A percentile compares a stretch with the other conserved stretches of the same genome.
Evolutionary conservation across 2,329 filamentous ascomycete species (phyloP).

Genomic region (Hysterium pulicare): DNA sequence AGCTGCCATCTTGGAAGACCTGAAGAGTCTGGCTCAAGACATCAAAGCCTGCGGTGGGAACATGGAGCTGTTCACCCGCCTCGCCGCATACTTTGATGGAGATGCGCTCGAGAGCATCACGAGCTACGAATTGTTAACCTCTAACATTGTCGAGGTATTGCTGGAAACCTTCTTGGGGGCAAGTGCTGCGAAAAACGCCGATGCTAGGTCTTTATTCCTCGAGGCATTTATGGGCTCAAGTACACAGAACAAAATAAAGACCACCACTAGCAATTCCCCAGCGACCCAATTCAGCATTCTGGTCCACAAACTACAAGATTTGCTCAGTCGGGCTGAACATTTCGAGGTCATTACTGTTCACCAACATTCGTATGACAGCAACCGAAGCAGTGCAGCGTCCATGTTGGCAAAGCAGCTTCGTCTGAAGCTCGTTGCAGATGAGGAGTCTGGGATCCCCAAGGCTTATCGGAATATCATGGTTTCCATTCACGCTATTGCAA

Average conservation of each 20-base stretch:
- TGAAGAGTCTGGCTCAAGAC: slow-evolving; percentile 68
- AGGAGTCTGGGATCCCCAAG: slow-evolving; percentile 83
- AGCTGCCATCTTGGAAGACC: slow-evolving; percentile 65
- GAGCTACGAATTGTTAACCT: slow-evolving; percentile 88
- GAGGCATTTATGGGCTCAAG: slow-evolving; percentile 85
- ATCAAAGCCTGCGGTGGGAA: slow-evolving; percentile 59
- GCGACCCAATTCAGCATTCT: slow-evolving; percentile 85
- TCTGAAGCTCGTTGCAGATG: slow-evolving; percentile 82
- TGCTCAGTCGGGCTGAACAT: slow-evolving; percentile 93
- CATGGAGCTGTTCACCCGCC: slow-evolving; percentile 64
- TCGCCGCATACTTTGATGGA: slow-evolving; percentile 82
- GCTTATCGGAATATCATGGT: slow-evolving; percentile 95
- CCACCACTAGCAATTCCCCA: slow-evolving; percentile 64
- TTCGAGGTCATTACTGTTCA: slow-evolving; percentile 97
- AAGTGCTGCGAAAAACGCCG: slow-evolving; percentile 50
- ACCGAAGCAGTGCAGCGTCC: slow-evolving; percentile 83
- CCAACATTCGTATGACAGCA: slow-evolving; percentile 85
- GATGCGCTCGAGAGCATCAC: slow-evolving; percentile 91
- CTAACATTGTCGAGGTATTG: slow-evolving; percentile 80
- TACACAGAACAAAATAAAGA: slow-evolving; percentile 59
- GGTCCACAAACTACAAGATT: slow-evolving; percentile 90
- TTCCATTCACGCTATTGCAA: slow-evolving; percentile 96
- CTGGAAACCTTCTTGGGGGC: slow-evolving; percentile 77
- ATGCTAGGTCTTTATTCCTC: slow-evolving; percentile 79
- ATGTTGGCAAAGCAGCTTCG: slow-evolving; percentile 97